A percentile compares a stretch with the other conserved stretches of the same genome.
Conservation (phyloP, 164 flowering plant genomes). For the Tetracentron sinense region DNA sequence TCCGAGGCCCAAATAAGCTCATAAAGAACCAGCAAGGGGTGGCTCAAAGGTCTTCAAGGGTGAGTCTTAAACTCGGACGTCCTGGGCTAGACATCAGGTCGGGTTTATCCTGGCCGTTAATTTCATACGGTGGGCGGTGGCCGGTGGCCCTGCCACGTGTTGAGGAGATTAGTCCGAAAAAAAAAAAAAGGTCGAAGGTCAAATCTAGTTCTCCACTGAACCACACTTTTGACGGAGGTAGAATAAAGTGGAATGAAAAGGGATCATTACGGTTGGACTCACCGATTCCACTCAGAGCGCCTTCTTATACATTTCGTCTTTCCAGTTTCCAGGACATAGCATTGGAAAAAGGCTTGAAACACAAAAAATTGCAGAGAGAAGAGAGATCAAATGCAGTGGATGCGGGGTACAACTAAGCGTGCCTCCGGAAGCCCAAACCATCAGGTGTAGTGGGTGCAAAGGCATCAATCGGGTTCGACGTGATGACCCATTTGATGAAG, state of each 20-base stretch:
- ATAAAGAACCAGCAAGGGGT: no score
- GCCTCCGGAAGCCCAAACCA: conserved; percentile 17
- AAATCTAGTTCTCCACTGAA: background rate
- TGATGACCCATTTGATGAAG: background rate
- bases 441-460: conserved; percentile 19
- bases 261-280: background rate
- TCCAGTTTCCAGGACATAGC: no score
- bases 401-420: conserved; percentile 18
- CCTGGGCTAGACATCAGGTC: no score
- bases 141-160: no score
- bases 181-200: background rate
- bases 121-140: no score
- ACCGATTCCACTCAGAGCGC: background rate
- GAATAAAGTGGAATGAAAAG: background rate
- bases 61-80: no score
- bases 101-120: no score
- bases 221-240: background rate
- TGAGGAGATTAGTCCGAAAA: no score
- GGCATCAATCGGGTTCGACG: conserved; percentile 10
- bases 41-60: no score
- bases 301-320: background rate
- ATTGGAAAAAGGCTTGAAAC: no score
- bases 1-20: no score
- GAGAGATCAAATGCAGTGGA: conserved; percentile 19
- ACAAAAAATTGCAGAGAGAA: conserved; percentile 17